Evolutionary conservation across 495 filamentous ascomycete genomes (phyloP).

Genomic region (Talaromyces stipitatus): DNA sequence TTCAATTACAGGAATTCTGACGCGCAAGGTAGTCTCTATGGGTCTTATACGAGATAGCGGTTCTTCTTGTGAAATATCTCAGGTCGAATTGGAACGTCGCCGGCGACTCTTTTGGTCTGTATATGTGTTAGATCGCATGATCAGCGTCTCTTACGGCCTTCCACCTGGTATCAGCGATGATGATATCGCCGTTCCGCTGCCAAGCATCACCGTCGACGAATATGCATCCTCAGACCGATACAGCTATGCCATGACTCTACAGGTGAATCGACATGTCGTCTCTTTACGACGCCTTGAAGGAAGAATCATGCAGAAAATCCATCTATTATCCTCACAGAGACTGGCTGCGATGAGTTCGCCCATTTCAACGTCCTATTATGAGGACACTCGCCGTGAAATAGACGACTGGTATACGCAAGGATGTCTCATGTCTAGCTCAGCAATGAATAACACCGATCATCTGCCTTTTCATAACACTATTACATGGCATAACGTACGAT

Average conservation of each 20-base stretch:
- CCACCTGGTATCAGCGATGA: constrained; percentile 15
- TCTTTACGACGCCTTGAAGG: constrained; percentile 20
- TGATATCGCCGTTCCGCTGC: constrained; percentile 15
- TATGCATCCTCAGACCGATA: constrained; percentile 16
- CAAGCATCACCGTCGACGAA: constrained; percentile 22
- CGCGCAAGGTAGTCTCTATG: constrained; percentile 13
- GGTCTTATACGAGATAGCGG: constrained; percentile 10
- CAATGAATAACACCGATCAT: constrained; percentile 14
- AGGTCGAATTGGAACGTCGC: constrained; percentile 13
- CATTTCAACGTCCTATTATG: background rate
- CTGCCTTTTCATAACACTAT: constrained; percentile 22
- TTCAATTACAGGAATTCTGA: constrained; percentile 15
- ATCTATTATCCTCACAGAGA: background rate
- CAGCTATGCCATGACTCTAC: constrained; percentile 16
- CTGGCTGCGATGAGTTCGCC: background rate
- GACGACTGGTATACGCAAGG: constrained; percentile 21
- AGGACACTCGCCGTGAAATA: constrained; percentile 14
- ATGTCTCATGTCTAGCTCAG: constrained; percentile 16
- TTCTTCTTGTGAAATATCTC: constrained; percentile 2
- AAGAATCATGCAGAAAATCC: constrained; percentile 14
- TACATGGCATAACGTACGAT: constrained; percentile 20
- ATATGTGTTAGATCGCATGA: constrained; percentile 22
- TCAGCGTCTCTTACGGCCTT: constrained; percentile 17
- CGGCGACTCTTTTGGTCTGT: constrained; percentile 22
- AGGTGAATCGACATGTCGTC: constrained; percentile 21